Percentiles rank a stretch among this genome's conserved stretches.
Evolutionary conservation across 805 yeast species (phyloP).

Genomic region (Myxozyma neglecta): DNA sequence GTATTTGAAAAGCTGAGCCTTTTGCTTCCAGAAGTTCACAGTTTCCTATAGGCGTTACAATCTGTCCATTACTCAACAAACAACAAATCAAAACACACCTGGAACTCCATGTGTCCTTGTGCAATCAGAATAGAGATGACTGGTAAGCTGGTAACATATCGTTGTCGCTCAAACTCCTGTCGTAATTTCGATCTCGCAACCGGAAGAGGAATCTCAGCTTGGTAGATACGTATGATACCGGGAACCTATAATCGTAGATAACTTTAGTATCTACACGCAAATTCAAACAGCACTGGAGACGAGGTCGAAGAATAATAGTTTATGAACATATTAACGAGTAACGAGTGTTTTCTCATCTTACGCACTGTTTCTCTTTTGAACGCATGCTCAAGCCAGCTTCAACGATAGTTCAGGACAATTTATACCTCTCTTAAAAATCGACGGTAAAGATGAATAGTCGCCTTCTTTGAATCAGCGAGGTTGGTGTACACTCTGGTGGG

Average conservation of each 20-base stretch:
- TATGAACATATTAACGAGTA: too few species aligned
- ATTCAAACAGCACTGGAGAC: neutral
- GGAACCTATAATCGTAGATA: slow-evolving; percentile 44
- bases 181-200: slow-evolving; percentile 78
- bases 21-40: slow-evolving; percentile 87
- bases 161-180: slow-evolving; percentile 85
- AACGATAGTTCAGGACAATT: slow-evolving; percentile 20
- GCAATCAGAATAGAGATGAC: slow-evolving; percentile 68
- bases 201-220: slow-evolving; percentile 74
- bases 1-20: slow-evolving; percentile 78
- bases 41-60: slow-evolving; percentile 47
- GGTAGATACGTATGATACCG: slow-evolving; percentile 62
- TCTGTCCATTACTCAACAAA: neutral
- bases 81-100: slow-evolving; percentile 39
- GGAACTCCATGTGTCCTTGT: slow-evolving; percentile 89
- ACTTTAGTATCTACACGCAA: neutral
- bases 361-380: neutral
- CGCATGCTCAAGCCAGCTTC: too few species aligned
- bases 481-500: slow-evolving; percentile 67
- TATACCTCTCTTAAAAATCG: slow-evolving; percentile 58
- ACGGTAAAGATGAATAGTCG: slow-evolving; percentile 72
- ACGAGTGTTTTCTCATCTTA: neutral
- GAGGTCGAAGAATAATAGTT: too few species aligned
- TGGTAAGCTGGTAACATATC: slow-evolving; percentile 67
- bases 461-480: slow-evolving; percentile 58